Base-by-base conservation (phyloP, 2,329 filamentous ascomycete genomes). In the Xylariaceae sp. region DNA sequence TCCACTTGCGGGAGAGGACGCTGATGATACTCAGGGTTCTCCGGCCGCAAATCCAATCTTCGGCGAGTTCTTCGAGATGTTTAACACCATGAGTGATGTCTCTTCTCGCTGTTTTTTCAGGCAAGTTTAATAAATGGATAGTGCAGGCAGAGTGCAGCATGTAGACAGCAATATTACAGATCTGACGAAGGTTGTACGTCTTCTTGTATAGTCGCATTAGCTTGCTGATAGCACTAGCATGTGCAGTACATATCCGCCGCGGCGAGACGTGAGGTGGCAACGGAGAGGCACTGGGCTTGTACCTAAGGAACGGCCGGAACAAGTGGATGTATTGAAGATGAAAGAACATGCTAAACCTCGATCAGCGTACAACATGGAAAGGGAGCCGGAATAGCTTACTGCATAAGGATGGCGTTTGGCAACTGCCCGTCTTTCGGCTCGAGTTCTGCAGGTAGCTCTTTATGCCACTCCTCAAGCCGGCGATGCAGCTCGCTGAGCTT, bases 111-210 rank as follows among this genome's bases (percentile, higher is more conserved):
- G 89, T 94, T 73, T 94, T 96, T 61, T 97, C 92, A 0, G 92
- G 92, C 1, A 97, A 76, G 60, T 97, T 97, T 34, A 99, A 83
- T 17, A 99, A 75, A 64, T 97, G 94, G 38, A 97, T 95, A 0
- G 91, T 97, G 67, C 91, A 96, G 31, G 94, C 92, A 5, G 90
- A 94, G 69, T 97, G 93, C 0, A 89, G 81, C 72, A 97, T 97
- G 69, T 99, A 99, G 1, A 97, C 91, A 3, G 89, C 92, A 62
- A 97, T 90, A 65, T 97, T 97, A 73, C 90, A 96, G 33, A 99
- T 96, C 67, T 97, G 93, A 5, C 90, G 85, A 12, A 97, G 74
- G 10, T 93, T 90, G 69, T 96, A 95, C 1, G 87, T 87, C 60
- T 93, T 90, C 69, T 96, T 97, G 73, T 97, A 99, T 1, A 97